Evolutionary conservation across 108 stramenopile species (phyloP).

Genomic region (Pseudonitzschia multistriata): DNA sequence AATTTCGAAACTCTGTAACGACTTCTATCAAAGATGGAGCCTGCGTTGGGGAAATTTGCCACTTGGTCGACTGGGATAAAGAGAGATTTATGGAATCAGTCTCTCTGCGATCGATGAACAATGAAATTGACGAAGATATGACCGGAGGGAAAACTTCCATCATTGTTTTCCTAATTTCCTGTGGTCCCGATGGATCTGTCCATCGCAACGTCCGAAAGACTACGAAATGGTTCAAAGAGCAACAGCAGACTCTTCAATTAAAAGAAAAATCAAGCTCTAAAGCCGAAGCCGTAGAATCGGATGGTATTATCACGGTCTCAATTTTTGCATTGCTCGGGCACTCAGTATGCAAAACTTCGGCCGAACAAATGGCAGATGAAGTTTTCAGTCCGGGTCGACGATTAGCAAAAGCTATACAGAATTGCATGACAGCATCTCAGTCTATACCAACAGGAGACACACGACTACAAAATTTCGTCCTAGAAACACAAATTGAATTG

Average conservation of each 20-base stretch:
- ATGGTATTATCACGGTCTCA: background rate
- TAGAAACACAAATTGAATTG: background rate
- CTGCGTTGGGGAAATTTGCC: background rate
- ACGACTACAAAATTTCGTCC: background rate
- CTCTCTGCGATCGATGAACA: background rate
- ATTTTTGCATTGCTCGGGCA: background rate
- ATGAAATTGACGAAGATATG: no score
- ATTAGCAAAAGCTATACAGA: background rate
- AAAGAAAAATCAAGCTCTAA: background rate
- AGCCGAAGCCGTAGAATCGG: background rate
- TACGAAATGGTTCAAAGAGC: background rate
- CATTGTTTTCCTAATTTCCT: background rate
- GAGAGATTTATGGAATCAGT: background rate
- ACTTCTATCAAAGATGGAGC: background rate
- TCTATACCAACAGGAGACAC: no score
- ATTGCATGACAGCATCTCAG: background rate
- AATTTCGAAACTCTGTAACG: background rate
- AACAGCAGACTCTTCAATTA: background rate
- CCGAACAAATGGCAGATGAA: constrained; percentile 20
- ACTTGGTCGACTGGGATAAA: constrained; percentile 1
- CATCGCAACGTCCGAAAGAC: background rate
- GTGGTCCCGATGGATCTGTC: background rate
- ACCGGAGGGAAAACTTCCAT: background rate
- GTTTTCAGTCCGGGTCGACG: background rate
- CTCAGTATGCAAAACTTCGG: background rate